Evolutionary conservation across 495 filamentous ascomycete species (phyloP), one percentile per base, ranked within the genome.

Genomic region (Chaetomium tenue): DNA sequence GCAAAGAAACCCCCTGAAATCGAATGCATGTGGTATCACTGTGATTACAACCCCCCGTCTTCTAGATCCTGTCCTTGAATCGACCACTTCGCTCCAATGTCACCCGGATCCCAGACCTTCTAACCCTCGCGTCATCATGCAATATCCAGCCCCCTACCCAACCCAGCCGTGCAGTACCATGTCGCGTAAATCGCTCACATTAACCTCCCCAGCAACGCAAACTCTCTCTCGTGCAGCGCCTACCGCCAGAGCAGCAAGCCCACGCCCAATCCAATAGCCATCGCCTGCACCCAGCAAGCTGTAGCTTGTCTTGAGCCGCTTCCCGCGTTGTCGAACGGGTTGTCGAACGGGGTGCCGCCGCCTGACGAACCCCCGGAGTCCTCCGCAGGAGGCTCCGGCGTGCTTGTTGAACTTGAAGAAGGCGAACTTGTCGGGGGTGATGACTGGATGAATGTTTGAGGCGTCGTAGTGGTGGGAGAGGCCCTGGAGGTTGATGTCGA

Each of bases 311-410:
- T 18, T 12, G 60, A 56, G 22, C 25, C 59, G 30, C 53, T 62
- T 9, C 26, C 28, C n/a, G 16, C 1, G 5, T 37, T 1, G 54
- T 75, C 73, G 59, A 75, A 75, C 16, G 16, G 9, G 5, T 37
- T 1, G 54, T 75, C 73, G 59, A 75, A 75, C 16, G 73, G 73
- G 37, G 69, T 75, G 1, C 69, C 69, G 13, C 71, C 69, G n/a
- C 73, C 73, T 0, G 40, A n/a, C n/a, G n/a, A 28, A 20, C 23
- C 16, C 8, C 48, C 25, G 5, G 16, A 6, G 9, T 25, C 20
- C 22, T 47, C 44, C 15, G n/a, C 16, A 57, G 63, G 53, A 46
- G 60, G 0, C 2, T 11, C 23, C 11, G 58, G 16, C 6, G 51
- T 39, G 50, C 15, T 42, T 20, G 26, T 8, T 12, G 58, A 52